phyloP scores from a whole-genome alignment of 2,329 filamentous ascomycete genomes.

The Periconia digitata region DNA sequence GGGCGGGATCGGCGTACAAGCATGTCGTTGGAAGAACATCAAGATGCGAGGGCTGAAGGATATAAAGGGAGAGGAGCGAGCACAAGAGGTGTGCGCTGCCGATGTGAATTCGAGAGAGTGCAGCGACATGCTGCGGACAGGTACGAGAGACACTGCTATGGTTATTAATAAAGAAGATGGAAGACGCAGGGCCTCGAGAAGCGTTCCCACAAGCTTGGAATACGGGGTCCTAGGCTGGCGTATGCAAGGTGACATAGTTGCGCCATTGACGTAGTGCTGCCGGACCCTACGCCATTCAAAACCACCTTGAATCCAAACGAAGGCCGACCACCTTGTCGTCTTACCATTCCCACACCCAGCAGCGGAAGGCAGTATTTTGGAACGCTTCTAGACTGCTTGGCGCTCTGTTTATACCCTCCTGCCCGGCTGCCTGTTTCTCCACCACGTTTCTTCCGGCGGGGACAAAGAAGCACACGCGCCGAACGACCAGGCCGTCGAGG shows the following conservation, averaged over 20 bases:
- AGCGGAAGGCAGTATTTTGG: conserved; percentile 24
- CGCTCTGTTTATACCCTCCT: conserved; percentile 18
- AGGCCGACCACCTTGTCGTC: conserved; percentile 15
- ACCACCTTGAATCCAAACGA: conserved; percentile 16
- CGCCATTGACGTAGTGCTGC: conserved; percentile 29
- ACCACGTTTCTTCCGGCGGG: conserved; percentile 16
- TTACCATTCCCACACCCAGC: conserved; percentile 20
- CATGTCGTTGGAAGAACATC: neutral
- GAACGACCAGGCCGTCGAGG: conserved; percentile 23
- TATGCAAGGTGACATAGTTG: conserved; percentile 33
- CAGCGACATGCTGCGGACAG: neutral
- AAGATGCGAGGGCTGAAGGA: no score
- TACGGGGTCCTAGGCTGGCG: conserved; percentile 7
- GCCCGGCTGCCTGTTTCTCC: conserved; percentile 9
- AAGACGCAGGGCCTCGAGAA: conserved; percentile 18
- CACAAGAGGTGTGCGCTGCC: neutral
- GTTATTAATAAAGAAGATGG: neutral
- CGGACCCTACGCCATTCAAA: conserved; percentile 17
- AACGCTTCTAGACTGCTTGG: conserved; percentile 40
- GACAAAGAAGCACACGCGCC: conserved; percentile 20
- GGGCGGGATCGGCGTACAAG: neutral
- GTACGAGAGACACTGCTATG: neutral
- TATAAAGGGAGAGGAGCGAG: neutral
- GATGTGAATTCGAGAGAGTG: neutral
- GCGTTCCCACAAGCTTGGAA: conserved; percentile 9